phyloP scores from a whole-genome alignment of 179 eudicot species.

The Camellia oleifera region DNA sequence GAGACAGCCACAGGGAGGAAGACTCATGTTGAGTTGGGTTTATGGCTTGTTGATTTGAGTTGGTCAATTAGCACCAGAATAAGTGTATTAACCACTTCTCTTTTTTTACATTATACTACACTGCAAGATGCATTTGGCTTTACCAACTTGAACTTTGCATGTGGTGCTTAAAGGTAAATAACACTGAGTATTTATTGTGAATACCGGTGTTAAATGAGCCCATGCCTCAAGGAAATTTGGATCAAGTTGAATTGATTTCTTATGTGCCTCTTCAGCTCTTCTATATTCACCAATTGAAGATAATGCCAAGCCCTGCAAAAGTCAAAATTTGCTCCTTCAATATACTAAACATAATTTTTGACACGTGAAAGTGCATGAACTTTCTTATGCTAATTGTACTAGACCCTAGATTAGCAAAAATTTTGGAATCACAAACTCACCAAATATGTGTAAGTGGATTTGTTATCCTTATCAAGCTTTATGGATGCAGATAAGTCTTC shows the following conservation, averaged over 20 bases:
- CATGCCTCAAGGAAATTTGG: conserved; percentile 80
- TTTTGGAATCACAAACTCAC: too few species aligned
- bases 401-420: too few species aligned
- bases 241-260: conserved; percentile 75
- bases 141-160: not conserved
- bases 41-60: not conserved
- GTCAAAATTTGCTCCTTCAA: not conserved
- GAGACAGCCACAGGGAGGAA: not conserved
- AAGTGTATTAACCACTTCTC: not conserved
- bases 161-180: conserved; percentile 4
- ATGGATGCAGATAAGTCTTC: too few species aligned
- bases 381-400: too few species aligned
- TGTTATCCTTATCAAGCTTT: too few species aligned
- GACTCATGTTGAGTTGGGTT: not conserved
- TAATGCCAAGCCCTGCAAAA: conserved; percentile 76
- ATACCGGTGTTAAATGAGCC: conserved; percentile 90
- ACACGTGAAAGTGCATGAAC: too few species aligned
- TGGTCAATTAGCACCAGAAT: conserved; percentile 6
- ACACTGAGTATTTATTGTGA: not conserved
- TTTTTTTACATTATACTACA: not conserved
- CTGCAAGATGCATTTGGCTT: not conserved
- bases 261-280: conserved; percentile 91
- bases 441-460: too few species aligned
- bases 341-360: not conserved
- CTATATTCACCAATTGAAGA: conserved; percentile 78